A percentile compares a stretch with the other conserved stretches of the same genome.
Evolutionary conservation across 495 filamentous ascomycete genomes (phyloP).

Genomic region (Zalerion maritima): DNA sequence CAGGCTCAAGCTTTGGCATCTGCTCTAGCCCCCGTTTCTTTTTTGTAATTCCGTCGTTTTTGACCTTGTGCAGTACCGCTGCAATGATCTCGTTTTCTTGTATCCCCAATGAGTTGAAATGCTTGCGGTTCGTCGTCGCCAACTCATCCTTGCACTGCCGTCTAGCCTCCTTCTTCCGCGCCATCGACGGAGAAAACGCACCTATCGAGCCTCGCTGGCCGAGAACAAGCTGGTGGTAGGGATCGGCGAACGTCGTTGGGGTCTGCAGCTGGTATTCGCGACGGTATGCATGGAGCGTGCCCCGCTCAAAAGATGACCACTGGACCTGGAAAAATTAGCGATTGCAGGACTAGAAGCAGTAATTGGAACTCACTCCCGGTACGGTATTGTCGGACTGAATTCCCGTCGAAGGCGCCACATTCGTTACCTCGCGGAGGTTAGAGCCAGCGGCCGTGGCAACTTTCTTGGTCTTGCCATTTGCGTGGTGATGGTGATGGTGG

Average conservation of each 20-base stretch:
- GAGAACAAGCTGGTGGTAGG: constrained; percentile 58
- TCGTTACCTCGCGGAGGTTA: constrained; percentile 25
- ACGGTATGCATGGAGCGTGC: constrained; percentile 67
- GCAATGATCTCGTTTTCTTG: constrained; percentile 81
- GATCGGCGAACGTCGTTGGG: constrained; percentile 52
- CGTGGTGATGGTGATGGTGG: constrained; percentile 15
- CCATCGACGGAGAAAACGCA: constrained; percentile 58
- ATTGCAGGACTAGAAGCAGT: background rate
- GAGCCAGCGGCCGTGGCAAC: constrained; percentile 31
- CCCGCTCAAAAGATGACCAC: constrained; percentile 58
- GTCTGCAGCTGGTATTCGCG: constrained; percentile 60
- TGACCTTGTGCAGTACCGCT: constrained; percentile 72
- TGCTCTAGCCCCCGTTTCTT: too few relatives aligned
- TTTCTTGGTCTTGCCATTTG: constrained; percentile 31
- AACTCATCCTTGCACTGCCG: constrained; percentile 65
- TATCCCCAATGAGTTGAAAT: constrained; percentile 76
- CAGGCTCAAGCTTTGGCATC: too few relatives aligned
- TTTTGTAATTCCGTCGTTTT: constrained; percentile 24
- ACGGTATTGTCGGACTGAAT: constrained; percentile 8
- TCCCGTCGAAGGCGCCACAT: constrained; percentile 11
- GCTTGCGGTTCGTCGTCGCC: constrained; percentile 68
- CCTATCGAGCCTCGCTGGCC: constrained; percentile 54
- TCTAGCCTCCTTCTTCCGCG: constrained; percentile 41
- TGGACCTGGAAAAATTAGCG: constrained; percentile 43
- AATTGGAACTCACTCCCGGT: background rate